Evolutionary conservation across 495 filamentous ascomycete genomes (phyloP).

Genomic region (Staphylotrichum longicolle): DNA sequence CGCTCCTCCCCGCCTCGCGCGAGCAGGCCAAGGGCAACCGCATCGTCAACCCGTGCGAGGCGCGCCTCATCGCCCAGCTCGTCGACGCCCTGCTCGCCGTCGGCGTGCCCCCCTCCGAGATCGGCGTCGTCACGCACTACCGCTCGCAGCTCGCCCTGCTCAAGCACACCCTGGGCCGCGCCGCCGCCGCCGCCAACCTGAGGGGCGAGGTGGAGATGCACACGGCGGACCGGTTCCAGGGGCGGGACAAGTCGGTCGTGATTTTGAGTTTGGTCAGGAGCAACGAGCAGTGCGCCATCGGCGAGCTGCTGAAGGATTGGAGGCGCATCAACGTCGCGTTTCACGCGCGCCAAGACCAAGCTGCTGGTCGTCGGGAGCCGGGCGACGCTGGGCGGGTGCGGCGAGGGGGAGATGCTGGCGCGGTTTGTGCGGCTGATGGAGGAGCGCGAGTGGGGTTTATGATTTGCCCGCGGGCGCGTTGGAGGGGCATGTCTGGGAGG

Average conservation of each 20-base stretch:
- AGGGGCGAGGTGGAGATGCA: slow-evolving; percentile 74
- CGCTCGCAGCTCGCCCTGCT: slow-evolving; percentile 74
- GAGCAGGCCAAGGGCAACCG: slow-evolving; percentile 76
- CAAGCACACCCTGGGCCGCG: slow-evolving; percentile 39
- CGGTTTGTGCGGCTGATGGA: slow-evolving; percentile 76
- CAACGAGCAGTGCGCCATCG: slow-evolving; percentile 75
- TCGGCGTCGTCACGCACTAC: slow-evolving; percentile 99
- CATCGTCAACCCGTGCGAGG: slow-evolving; percentile 81
- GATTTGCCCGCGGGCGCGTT: slow-evolving; percentile 62
- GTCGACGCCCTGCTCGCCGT: slow-evolving; percentile 71
- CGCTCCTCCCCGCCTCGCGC: slow-evolving; percentile 60
- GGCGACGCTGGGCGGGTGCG: slow-evolving; percentile 61
- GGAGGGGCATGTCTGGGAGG: slow-evolving; percentile 63
- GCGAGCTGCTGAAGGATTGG: slow-evolving; percentile 89
- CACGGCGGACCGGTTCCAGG: slow-evolving; percentile 94
- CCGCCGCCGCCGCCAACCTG: too few species aligned
- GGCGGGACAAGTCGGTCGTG: slow-evolving; percentile 88
- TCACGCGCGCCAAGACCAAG: slow-evolving; percentile 88
- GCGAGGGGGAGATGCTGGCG: slow-evolving; percentile 71
- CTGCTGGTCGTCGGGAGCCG: slow-evolving; percentile 80
- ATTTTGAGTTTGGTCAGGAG: slow-evolving; percentile 82
- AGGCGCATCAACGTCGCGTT: slow-evolving; percentile 90
- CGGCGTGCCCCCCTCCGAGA: slow-evolving; percentile 70
- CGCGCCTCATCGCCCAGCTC: slow-evolving; percentile 68
- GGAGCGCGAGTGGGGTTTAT: slow-evolving; percentile 69